Evolutionary conservation across 345 rosid genomes (phyloP), one percentile per base, ranked within the genome.

Genomic region (Linum trigynum): DNA sequence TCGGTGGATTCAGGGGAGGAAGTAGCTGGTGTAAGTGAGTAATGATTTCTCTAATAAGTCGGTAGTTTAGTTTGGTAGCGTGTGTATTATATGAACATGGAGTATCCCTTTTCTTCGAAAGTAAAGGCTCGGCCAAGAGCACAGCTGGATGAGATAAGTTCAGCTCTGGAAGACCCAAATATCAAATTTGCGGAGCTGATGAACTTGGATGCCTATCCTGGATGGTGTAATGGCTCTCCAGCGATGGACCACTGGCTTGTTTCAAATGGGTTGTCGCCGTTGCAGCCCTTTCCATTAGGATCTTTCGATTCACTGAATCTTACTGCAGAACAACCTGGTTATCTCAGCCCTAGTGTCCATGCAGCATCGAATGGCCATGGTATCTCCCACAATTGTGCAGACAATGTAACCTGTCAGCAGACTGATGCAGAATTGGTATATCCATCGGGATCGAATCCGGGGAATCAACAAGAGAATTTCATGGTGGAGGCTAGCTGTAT

Each of bases 181-280:
- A 71, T 63, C 69, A 76, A 72, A 81, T 70, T 84, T 51, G 66
- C 83, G 0, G 90, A 87, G 58, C 73, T 84, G 55, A 74, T 85
- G 85, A 87, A 83, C 81, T 74, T 83, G 3, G 95, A 91, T 63
- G 51, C 76, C 38, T 77, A 76, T 75, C 84, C 81, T 69, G 92
- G 84, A 51, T 84, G 88, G 86, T 85, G 81, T 76, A 84, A 73
- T 71, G 82, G 76, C 65, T 82, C 95, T 40, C 40, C 75, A 10
- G 65, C 73, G 42, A 53, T 79, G 5, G 92, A 89, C 50, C 79
- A 80, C 63, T 73, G 82, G 71, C 71, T 79, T 65, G 65, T 81
- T 36, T 74, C 89, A 38, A 76, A 65, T 68, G 84, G 75, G 14
- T 56, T 80, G 12, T 61, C 89, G 2, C 67, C 79, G 59, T 70